Evolutionary conservation across 345 rosid species (phyloP).

Genomic region (Kernera saxatilis): DNA sequence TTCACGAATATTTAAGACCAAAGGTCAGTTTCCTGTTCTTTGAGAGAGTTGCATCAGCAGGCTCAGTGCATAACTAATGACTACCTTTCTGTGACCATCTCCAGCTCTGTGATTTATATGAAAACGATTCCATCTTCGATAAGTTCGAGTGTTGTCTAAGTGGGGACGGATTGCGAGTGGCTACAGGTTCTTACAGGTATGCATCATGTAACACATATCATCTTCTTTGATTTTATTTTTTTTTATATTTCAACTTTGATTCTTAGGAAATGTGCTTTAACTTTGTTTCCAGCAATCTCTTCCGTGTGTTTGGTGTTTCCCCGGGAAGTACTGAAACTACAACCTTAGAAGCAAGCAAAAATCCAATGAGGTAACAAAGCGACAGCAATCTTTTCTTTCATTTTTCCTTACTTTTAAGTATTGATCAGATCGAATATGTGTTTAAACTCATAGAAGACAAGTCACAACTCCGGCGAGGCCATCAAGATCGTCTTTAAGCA

Average conservation of each 20-base stretch:
- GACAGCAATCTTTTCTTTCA: background rate
- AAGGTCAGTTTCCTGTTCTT: conserved; percentile 43
- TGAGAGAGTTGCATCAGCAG: background rate
- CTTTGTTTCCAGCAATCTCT: conserved; percentile 59
- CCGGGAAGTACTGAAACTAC: conserved; percentile 69
- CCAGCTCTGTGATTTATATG: conserved; percentile 96
- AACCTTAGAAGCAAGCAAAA: conserved; percentile 97
- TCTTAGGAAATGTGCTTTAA: background rate
- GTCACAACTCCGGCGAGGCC: conserved; percentile 76
- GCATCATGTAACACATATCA: background rate
- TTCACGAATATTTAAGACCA: conserved; percentile 85
- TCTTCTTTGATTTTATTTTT: background rate
- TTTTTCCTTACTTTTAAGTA: background rate
- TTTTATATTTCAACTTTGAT: background rate
- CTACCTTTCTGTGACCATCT: background rate
- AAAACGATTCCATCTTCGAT: conserved; percentile 94
- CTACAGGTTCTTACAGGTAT: conserved; percentile 96
- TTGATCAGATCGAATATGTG: background rate
- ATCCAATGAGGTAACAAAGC: conserved; percentile 76
- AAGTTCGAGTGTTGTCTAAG: conserved; percentile 97
- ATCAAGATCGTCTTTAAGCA: conserved; percentile 78
- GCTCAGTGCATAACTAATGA: background rate
- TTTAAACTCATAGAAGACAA: conserved; percentile 51
- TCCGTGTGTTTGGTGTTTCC: conserved; percentile 84
- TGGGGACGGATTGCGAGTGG: conserved; percentile 84